Conservation (phyloP, 345 rosid species). For the Salix viminalis region DNA sequence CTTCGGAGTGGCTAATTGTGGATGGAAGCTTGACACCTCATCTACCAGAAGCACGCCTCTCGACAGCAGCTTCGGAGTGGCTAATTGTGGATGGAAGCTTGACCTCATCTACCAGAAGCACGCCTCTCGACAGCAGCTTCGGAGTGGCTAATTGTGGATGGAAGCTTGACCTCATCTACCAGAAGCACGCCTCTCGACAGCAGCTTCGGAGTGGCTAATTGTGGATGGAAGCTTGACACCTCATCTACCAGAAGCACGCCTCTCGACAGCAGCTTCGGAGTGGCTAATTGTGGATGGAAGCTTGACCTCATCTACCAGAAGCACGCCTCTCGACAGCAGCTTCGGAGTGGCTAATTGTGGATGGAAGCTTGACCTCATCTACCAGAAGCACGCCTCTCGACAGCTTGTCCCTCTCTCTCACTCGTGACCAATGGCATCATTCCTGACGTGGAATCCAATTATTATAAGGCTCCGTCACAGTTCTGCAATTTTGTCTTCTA, state of each 20-base stretch:
- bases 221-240: conserved; percentile 13
- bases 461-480: not conserved
- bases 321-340: not conserved
- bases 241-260: conserved; percentile 1
- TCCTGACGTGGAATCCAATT: conserved; percentile 15
- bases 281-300: conserved; percentile 20
- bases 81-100: conserved; percentile 17
- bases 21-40: conserved; percentile 14
- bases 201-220: conserved; percentile 17
- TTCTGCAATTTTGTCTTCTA: not conserved
- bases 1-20: conserved; percentile 20
- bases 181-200: not conserved
- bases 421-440: not conserved
- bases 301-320: conserved; percentile 5
- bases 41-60: not conserved
- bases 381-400: not conserved
- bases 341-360: conserved; percentile 22
- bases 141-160: conserved; percentile 23
- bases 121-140: not conserved
- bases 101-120: conserved; percentile 7
- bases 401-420: not conserved
- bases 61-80: conserved; percentile 1
- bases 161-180: conserved; percentile 9
- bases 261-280: not conserved
- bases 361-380: conserved; percentile 10